Percentiles rank a stretch among this genome's conserved stretches.
Conservation (phyloP, 2,329 filamentous ascomycete species). For the Akanthomyces dipterigenus region DNA sequence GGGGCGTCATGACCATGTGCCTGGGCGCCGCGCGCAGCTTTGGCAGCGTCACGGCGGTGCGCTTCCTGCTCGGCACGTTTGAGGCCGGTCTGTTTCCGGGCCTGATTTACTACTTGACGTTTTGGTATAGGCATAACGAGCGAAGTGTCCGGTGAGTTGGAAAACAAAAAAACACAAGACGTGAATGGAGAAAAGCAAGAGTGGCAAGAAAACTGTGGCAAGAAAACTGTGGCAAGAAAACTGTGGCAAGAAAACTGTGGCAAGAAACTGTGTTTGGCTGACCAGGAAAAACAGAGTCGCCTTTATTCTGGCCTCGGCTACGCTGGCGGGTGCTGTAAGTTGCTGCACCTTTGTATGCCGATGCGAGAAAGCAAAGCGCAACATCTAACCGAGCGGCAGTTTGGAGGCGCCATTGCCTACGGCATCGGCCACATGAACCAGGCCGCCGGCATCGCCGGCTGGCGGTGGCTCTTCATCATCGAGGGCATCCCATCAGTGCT, state of each 20-base stretch:
- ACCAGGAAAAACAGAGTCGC: slow-evolving; percentile 43
- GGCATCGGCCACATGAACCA: slow-evolving; percentile 67
- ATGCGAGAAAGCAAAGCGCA: too few species aligned
- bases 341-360: too few species aligned
- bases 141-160: slow-evolving; percentile 48
- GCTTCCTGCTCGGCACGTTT: slow-evolving; percentile 60
- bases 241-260: too few species aligned
- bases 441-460: slow-evolving; percentile 53
- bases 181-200: background rate
- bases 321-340: slow-evolving; percentile 56
- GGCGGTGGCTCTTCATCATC: slow-evolving; percentile 61
- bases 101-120: slow-evolving; percentile 61
- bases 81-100: slow-evolving; percentile 68
- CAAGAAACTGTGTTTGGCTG: background rate
- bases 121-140: slow-evolving; percentile 68
- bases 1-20: slow-evolving; percentile 61
- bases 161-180: too few species aligned
- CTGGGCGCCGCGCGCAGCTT: slow-evolving; percentile 59
- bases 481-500: slow-evolving; percentile 61
- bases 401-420: slow-evolving; percentile 66
- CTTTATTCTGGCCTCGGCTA: slow-evolving; percentile 62
- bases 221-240: too few species aligned
- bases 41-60: slow-evolving; percentile 56
- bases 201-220: too few species aligned
- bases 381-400: slow-evolving; percentile 25